These are phyloP conservation scores for Discostella pseudostelligera DNA, from an alignment of 108 stramenopile species.

Conservation along the genomic window DNA sequence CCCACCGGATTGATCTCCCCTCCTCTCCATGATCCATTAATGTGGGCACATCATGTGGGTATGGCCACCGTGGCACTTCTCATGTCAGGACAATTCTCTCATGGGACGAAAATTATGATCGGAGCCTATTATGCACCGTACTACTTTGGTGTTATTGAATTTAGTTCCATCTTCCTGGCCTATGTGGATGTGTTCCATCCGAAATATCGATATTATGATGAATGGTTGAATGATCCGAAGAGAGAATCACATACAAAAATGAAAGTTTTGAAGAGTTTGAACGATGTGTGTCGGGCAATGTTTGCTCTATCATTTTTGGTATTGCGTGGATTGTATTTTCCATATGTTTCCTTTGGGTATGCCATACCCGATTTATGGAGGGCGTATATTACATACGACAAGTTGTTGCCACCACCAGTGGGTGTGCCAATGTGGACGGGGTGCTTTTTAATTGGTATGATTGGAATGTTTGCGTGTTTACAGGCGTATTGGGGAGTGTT, in stretches of 20 bases:
- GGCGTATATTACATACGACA: constrained; percentile 12
- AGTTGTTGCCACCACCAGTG: too few species aligned
- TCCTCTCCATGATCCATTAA: constrained; percentile 44
- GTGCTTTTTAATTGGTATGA: constrained; percentile 26
- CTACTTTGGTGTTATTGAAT: constrained; percentile 72
- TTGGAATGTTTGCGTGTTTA: constrained; percentile 43
- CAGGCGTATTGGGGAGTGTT: constrained; percentile 60
- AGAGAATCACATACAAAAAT: too few species aligned
- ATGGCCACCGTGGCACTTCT: constrained; percentile 52
- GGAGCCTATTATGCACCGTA: constrained; percentile 60
- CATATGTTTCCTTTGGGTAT: constrained; percentile 38
- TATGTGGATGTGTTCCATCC: constrained; percentile 72
- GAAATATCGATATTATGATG: constrained; percentile 51
- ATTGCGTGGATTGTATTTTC: constrained; percentile 59
- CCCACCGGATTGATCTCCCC: constrained; percentile 33
- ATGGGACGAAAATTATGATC: constrained; percentile 28
- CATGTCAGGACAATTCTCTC: constrained; percentile 40
- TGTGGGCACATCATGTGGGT: constrained; percentile 62
- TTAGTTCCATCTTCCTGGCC: constrained; percentile 57
- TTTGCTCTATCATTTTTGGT: constrained; percentile 60
- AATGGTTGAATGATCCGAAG: constrained; percentile 52
- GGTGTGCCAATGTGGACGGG: constrained; percentile 41
- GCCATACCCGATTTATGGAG: constrained; percentile 45
- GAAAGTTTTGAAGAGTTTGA: constrained; percentile 14
- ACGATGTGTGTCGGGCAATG: constrained; percentile 38